These are phyloP conservation scores for Candida orba DNA, from an alignment of 805 yeast genomes.

Conservation along the genomic window DNA sequence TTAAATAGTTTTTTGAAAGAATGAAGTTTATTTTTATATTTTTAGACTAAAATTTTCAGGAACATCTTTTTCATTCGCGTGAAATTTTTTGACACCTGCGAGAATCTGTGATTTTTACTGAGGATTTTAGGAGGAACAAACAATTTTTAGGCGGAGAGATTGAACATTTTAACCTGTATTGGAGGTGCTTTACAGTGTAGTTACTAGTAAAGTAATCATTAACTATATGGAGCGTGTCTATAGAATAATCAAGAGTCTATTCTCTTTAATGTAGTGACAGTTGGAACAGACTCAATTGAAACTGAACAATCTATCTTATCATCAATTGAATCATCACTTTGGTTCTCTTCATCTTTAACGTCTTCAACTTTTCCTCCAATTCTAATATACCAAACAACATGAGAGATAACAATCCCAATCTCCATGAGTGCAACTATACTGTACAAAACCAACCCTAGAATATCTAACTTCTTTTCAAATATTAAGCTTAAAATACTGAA, in stretches of 20 bases:
- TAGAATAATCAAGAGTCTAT: too few species aligned
- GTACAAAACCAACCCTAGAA: slow-evolving; percentile 75
- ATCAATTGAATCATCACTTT: not conserved
- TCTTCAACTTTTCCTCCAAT: slow-evolving; percentile 24
- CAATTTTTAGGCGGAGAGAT: too few species aligned
- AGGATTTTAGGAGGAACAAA: too few species aligned
- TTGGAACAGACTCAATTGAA: not conserved
- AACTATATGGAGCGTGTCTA: too few species aligned
- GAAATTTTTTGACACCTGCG: not conserved
- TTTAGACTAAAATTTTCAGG: not conserved
- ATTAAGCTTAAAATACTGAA: slow-evolving; percentile 60
- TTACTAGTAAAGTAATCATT: too few species aligned
- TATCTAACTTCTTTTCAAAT: slow-evolving; percentile 63
- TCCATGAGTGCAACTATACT: slow-evolving; percentile 68
- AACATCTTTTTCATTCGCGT: not conserved
- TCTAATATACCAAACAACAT: slow-evolving; percentile 58
- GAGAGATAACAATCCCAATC: slow-evolving; percentile 67
- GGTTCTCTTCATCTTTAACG: slow-evolving; percentile 4
- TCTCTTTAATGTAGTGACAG: too few species aligned
- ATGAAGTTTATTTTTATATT: not conserved
- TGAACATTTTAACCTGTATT: too few species aligned
- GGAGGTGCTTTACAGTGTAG: too few species aligned
- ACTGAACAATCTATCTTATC: not conserved
- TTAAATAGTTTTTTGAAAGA: not conserved
- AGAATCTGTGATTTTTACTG: too few species aligned